Percentiles rank a stretch among this genome's conserved stretches.
Evolutionary conservation across 768 basidiomycete genomes (phyloP).

Genomic region (Mycena maculata): DNA sequence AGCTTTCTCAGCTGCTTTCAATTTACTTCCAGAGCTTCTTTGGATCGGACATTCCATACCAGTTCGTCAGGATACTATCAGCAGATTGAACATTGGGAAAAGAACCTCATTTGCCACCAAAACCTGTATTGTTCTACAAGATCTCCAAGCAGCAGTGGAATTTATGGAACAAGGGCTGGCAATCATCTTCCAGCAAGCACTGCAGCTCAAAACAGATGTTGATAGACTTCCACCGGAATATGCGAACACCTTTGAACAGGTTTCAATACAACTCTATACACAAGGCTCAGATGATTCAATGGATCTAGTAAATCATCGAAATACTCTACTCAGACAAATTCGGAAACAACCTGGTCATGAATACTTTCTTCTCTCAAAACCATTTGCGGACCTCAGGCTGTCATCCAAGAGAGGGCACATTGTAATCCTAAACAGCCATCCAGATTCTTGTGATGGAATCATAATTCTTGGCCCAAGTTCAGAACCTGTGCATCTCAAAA

Average conservation of each 20-base stretch:
- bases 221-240: neutral
- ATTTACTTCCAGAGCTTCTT: neutral
- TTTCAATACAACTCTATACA: conserved; percentile 1
- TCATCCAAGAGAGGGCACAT: neutral
- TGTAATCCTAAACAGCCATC: neutral
- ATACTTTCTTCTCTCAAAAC: neutral
- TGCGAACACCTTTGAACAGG: neutral
- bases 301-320: neutral
- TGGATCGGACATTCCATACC: neutral
- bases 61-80: neutral
- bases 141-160: neutral
- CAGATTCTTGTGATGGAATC: neutral
- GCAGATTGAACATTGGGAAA: neutral
- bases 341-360: neutral
- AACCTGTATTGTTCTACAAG: neutral
- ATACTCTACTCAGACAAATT: neutral
- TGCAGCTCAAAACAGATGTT: neutral
- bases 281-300: neutral
- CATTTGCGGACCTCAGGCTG: neutral
- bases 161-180: neutral
- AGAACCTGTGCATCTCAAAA: neutral
- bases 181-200: neutral
- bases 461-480: neutral
- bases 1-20: neutral
- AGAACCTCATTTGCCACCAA: neutral